Percentiles rank a stretch among this genome's conserved stretches.
Conservation (phyloP, 768 basidiomycete species). For the Inosperma sp. region DNA sequence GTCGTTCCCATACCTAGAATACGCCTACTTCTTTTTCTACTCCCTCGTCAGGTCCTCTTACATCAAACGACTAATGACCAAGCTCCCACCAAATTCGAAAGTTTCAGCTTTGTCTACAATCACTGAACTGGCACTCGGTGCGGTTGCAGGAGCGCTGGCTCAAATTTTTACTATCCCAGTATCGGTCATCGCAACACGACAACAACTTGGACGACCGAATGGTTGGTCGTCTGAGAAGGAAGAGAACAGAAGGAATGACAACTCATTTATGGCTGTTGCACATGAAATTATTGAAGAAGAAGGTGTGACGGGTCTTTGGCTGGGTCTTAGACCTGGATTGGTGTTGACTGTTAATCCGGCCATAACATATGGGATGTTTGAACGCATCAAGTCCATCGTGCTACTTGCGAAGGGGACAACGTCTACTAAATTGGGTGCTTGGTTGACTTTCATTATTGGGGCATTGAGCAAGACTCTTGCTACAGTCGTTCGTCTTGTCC, state of each 20-base stretch:
- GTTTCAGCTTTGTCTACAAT: conserved; percentile 62
- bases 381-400: conserved; percentile 78
- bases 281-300: conserved; percentile 87
- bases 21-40: conserved; percentile 99
- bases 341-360: conserved; percentile 98
- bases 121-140: conserved; percentile 84
- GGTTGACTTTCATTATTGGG: conserved; percentile 79
- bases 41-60: conserved; percentile 84
- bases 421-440: conserved; percentile 66
- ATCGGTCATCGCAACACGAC: conserved; percentile 93
- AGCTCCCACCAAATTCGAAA: conserved; percentile 57
- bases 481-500: conserved; percentile 65
- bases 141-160: conserved; percentile 87
- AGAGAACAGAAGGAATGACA: conserved; percentile 39
- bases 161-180: conserved; percentile 99
- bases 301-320: conserved; percentile 84
- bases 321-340: conserved; percentile 85
- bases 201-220: conserved; percentile 70
- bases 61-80: conserved; percentile 61
- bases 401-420: conserved; percentile 50
- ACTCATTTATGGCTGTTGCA: conserved; percentile 76
- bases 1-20: conserved; percentile 51
- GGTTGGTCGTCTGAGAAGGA: conserved; percentile 10
- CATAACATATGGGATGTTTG: conserved; percentile 94
- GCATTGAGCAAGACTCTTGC: conserved; percentile 93